A percentile compares a stretch with the other conserved stretches of the same genome.
phyloP scores from a whole-genome alignment of 805 yeast species.

The Saccharomycopsis guyanensis region DNA sequence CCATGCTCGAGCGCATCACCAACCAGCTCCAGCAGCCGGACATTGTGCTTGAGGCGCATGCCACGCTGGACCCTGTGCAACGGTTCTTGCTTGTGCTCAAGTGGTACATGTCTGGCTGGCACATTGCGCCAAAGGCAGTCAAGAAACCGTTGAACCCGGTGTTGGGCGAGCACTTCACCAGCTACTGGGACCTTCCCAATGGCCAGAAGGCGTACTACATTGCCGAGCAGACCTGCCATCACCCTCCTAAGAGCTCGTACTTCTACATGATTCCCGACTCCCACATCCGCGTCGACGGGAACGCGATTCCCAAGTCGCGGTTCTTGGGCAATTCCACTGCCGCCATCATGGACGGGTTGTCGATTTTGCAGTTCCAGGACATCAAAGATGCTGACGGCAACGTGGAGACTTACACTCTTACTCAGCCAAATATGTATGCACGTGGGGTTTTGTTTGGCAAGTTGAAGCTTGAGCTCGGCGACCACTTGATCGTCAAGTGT shows the following conservation, averaged over 20 bases:
- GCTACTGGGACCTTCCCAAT: conserved; percentile 86
- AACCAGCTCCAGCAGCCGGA: conserved; percentile 80
- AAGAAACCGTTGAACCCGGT: conserved; percentile 96
- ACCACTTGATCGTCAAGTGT: conserved; percentile 73
- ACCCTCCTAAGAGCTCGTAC: conserved; percentile 96
- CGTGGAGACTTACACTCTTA: conserved; percentile 64
- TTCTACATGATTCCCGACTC: conserved; percentile 79
- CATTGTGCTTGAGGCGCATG: conserved; percentile 61
- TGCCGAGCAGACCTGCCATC: conserved; percentile 94
- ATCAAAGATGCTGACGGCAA: conserved; percentile 36
- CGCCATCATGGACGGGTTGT: conserved; percentile 91
- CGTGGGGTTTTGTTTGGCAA: conserved; percentile 90
- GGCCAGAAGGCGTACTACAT: conserved; percentile 70
- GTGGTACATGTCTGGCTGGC: conserved; percentile 97
- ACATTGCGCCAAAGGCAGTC: conserved; percentile 96
- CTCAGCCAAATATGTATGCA: conserved; percentile 96
- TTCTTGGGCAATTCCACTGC: conserved; percentile 96
- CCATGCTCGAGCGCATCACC: conserved; percentile 93
- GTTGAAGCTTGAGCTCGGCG: conserved; percentile 86
- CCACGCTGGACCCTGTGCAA: conserved; percentile 46
- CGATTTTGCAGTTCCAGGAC: conserved; percentile 61
- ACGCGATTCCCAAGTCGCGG: conserved; percentile 76
- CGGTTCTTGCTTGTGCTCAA: conserved; percentile 69
- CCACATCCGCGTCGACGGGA: conserved; percentile 81
- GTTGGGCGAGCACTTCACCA: conserved; percentile 80